Evolutionary conservation across 2,329 filamentous ascomycete genomes (phyloP), one percentile per base, ranked within the genome.

Genomic region (Pyricularia grisea): DNA sequence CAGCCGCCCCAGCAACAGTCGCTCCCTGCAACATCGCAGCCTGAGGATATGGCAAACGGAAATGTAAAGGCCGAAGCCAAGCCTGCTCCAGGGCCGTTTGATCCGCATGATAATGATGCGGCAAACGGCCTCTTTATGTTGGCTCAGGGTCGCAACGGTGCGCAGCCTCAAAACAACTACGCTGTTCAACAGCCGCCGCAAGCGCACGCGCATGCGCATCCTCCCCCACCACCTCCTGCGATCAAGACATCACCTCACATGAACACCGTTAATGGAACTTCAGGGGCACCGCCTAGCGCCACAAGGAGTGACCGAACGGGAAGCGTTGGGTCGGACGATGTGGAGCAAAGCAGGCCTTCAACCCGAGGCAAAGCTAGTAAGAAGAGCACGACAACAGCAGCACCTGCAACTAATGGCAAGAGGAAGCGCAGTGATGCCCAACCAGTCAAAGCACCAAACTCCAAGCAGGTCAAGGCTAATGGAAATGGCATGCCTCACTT

Each of bases 111-210:
- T 68, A 97, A 94, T 74, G 94, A 97, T 80, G 95, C 94, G 63
- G 95, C 94, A 67, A 98, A 97, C 77, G 94, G 95, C 33, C 84
- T 99, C 0, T 96, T 93, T 74, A 90, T 97, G 86, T 84, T 99
- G 70, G 94, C 95, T 0, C 90, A 92, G 75, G 88, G 89, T 25
- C 79, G 81, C 30, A 89, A 81, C 83, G 87, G 80, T 80, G 84
- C 77, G 70, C 87, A 82, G 71, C 78, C 81, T 17, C 74, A 81
- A 23, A 82, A 79, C 72, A 84, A 80, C 74, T 85, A 86, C 80
- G 74, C 82, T 73, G 78, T 80, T 1, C 71, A 72, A 9, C 76
- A 76, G 6, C 76, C 81, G 64, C 80, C 80, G 61, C 81, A 84
- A 66, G 80, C 28, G 20, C 66, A 82, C 23, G 80, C 81, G 7